phyloP scores from a whole-genome alignment of 805 yeast genomes.

The Teunomyces barrocoloradensis region DNA sequence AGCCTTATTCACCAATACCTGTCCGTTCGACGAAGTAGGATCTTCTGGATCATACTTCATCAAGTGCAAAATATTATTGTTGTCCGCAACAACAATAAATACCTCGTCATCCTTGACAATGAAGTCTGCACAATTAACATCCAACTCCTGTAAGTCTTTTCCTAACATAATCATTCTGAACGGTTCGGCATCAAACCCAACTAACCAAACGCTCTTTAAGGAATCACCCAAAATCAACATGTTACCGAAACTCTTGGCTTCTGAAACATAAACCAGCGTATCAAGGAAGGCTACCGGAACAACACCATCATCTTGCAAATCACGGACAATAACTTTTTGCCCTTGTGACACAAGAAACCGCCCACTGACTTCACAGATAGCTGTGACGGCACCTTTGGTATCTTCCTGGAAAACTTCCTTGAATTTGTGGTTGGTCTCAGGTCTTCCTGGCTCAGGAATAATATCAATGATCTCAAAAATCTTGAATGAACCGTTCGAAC shows the following conservation, averaged over 20 bases:
- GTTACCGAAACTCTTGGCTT: conserved; percentile 80
- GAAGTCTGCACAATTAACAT: conserved; percentile 74
- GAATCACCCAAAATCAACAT: conserved; percentile 80
- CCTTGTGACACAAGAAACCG: conserved; percentile 84
- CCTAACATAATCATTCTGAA: conserved; percentile 79
- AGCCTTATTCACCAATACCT: conserved; percentile 63
- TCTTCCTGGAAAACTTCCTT: conserved; percentile 71
- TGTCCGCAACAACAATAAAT: conserved; percentile 66
- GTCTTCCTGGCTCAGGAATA: conserved; percentile 85
- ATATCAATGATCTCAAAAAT: conserved; percentile 75
- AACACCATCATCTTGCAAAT: conserved; percentile 81
- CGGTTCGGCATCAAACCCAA: conserved; percentile 95
- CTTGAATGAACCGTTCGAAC: conserved; percentile 75
- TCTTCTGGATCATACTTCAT: conserved; percentile 92
- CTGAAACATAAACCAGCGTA: conserved; percentile 74
- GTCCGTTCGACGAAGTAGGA: conserved; percentile 78
- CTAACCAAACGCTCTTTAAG: conserved; percentile 70
- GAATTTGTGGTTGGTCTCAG: conserved; percentile 77
- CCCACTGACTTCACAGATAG: conserved; percentile 78
- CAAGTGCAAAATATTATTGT: conserved; percentile 62
- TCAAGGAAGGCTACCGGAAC: conserved; percentile 94
- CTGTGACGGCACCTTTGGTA: conserved; percentile 79
- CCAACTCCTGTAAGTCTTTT: conserved; percentile 63
- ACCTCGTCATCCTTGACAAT: conserved; percentile 68
- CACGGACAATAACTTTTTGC: conserved; percentile 75